Percentiles rank a stretch among this genome's conserved stretches.
phyloP scores from a whole-genome alignment of 2,329 filamentous ascomycete genomes.

The Dothidotthia symphoricarpi region DNA sequence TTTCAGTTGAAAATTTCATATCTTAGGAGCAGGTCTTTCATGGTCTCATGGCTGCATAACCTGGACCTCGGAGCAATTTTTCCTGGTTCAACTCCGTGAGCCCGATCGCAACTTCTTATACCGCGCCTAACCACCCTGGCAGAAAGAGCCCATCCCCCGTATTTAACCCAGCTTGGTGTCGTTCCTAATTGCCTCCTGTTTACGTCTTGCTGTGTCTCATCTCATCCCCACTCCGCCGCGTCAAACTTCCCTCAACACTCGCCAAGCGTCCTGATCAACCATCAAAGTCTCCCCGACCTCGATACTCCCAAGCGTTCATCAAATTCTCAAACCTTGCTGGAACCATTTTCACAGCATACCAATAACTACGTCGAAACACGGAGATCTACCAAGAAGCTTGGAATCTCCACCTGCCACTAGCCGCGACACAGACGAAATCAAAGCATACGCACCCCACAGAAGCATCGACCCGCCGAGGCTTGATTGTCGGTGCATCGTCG shows the following conservation, averaged over 20 bases:
- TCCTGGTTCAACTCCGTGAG: conserved; percentile 7
- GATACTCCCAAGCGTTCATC: conserved; percentile 21
- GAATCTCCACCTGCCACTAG: conserved; percentile 21
- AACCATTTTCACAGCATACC: conserved; percentile 19
- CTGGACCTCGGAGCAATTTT: conserved; percentile 19
- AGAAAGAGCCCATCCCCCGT: conserved; percentile 10
- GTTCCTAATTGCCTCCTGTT: conserved; percentile 5
- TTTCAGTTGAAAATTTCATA: conserved; percentile 12
- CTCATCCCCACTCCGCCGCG: conserved; percentile 31
- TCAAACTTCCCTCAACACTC: conserved; percentile 19
- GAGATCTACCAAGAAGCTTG: conserved; percentile 15
- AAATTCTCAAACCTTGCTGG: conserved; percentile 23
- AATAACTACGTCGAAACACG: conserved; percentile 16
- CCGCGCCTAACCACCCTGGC: conserved; percentile 13
- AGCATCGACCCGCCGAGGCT: conserved; percentile 11
- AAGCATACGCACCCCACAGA: conserved; percentile 17
- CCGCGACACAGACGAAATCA: conserved; percentile 20
- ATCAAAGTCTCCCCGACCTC: conserved; percentile 25
- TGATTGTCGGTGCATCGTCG: conserved; percentile 13
- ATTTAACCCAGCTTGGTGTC: conserved; percentile 10
- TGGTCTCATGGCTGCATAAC: conserved; percentile 11
- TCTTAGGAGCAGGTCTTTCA: conserved; percentile 14
- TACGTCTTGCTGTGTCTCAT: conserved; percentile 16
- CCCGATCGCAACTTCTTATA: conserved; percentile 13
- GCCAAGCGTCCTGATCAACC: conserved; percentile 26